Conservation (phyloP, 768 basidiomycete genomes). For the Tricholoma terreum region DNA sequence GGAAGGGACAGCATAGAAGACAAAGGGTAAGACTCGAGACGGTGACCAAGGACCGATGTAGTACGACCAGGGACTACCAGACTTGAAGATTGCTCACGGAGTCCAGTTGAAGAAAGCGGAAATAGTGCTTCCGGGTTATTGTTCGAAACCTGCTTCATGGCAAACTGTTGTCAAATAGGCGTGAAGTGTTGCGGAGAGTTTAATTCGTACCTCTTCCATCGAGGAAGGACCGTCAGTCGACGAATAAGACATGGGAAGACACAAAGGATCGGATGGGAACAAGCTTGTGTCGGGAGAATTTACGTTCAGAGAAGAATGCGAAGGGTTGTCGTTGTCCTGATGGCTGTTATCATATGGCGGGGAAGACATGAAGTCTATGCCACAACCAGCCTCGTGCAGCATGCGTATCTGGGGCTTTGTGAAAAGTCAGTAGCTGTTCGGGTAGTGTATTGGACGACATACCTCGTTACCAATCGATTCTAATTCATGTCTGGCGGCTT, state of each 20-base stretch:
- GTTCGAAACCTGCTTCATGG: neutral
- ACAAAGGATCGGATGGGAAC: neutral
- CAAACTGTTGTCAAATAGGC: neutral
- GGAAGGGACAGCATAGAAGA: neutral
- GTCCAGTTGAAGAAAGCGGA: neutral
- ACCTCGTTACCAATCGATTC: slow-evolving; percentile 2
- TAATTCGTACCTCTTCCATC: neutral
- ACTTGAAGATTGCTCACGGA: neutral
- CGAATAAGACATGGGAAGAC: neutral
- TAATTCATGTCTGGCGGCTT: neutral
- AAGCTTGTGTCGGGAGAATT: neutral
- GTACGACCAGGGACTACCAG: neutral
- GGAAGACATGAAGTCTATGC: neutral
- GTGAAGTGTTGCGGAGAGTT: no score
- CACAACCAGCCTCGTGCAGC: neutral
- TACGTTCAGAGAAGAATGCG: neutral
- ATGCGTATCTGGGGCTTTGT: neutral
- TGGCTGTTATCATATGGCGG: neutral
- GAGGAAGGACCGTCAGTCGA: no score
- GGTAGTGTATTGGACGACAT: neutral
- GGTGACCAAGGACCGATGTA: neutral
- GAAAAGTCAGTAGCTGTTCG: neutral
- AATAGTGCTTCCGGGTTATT: neutral
- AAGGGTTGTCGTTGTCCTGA: neutral
- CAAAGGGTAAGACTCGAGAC: neutral